Base-by-base conservation (phyloP, 1,284 basidiomycete species). In the Heterobasidion occidentale region DNA sequence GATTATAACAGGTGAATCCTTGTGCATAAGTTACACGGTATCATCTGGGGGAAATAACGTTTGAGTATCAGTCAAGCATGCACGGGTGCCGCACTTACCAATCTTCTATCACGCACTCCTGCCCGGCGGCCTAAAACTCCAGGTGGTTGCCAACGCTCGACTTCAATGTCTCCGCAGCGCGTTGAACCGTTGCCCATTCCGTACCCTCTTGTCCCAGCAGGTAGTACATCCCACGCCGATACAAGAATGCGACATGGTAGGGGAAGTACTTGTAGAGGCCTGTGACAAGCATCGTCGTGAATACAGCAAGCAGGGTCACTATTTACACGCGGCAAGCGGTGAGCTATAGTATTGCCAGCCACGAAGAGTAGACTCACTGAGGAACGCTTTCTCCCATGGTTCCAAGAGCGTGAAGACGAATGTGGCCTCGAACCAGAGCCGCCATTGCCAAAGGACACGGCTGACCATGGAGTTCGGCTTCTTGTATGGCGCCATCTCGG, bases 231-330 rank as follows among this genome's bases (percentile, higher is more conserved):
- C 49, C 34, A n/a, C 59, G 59, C 19, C 35, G 56, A 50, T 60
- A 60, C 27, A 60, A 53, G 51, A 60, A 60, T 33, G 47, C 53
- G 44, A 60, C 50, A 36, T 60, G 59, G 47, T 60, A 60, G 5
- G 59, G 59, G 53, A 60, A 53, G 56, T 60, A 60, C 52, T 56
- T 56, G 45, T 54, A 57, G 9, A 60, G 47, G 51, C 59, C 59
- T 14, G 56, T 60, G 52, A 60, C 46, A 46, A 60, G 36, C 44
- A 60, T 44, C 1, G 47, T 54, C 50, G 52, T 60, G 17, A 60
- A 58, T 5, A 54, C 12, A 42, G 27, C 44, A 45, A 60, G 53
- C 19, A 60, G 48, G 1, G 33, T 11, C 51, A 60, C 59, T 60
- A 19, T 60, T 14, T 2, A 48, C 19, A 14, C 44, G 9, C 5